These are phyloP conservation scores for Brettanomyces naardenensis DNA, from an alignment of 805 yeast genomes.

Conservation along the genomic window DNA sequence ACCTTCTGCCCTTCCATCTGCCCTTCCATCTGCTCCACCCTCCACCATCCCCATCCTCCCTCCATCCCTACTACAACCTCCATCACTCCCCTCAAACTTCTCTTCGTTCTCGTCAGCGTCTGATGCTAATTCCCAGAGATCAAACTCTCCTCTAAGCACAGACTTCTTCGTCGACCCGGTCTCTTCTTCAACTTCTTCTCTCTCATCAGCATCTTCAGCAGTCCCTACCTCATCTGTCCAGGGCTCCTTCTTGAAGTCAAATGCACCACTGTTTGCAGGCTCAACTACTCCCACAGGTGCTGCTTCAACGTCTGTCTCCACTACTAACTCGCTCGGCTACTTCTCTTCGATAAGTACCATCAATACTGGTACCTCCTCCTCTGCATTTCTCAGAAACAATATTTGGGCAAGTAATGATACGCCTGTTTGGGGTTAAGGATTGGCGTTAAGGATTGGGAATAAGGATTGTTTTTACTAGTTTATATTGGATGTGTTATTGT, in stretches of 20 bases:
- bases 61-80: not conserved
- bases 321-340: too few species aligned
- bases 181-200: not conserved
- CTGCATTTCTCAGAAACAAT: not conserved
- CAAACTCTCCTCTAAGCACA: not conserved
- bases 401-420: constrained; percentile 11
- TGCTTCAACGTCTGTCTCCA: too few species aligned
- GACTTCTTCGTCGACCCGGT: not conserved
- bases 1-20: not conserved
- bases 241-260: not conserved
- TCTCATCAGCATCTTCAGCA: not conserved
- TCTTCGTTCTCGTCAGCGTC: not conserved
- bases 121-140: not conserved
- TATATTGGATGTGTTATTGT: not conserved
- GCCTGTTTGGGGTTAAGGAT: constrained; percentile 10
- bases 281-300: too few species aligned
- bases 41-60: constrained; percentile 2
- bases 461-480: not conserved
- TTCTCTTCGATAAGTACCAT: too few species aligned
- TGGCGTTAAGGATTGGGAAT: too few species aligned
- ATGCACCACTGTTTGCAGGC: not conserved
- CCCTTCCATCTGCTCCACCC: too few species aligned
- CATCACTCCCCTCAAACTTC: not conserved
- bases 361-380: not conserved
- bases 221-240: not conserved